Conservation (phyloP, 257 asterid species). For the Marsdenia floribunda region DNA sequence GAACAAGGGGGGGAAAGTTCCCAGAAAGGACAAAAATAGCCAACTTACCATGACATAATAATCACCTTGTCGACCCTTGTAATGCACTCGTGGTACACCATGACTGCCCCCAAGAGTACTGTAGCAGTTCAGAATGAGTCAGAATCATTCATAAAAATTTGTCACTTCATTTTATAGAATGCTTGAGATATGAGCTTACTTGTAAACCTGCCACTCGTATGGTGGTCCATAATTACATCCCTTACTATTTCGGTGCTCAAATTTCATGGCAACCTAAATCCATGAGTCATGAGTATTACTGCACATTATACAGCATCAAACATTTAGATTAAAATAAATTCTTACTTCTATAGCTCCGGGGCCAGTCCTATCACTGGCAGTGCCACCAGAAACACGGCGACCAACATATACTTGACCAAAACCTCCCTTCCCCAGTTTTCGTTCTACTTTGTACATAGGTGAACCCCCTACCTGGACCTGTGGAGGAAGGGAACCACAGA, state of each 20-base stretch:
- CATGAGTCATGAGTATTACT: background rate
- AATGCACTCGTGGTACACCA: conserved; percentile 89
- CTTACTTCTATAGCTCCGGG: conserved; percentile 60
- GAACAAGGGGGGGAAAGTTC: conserved; percentile 1
- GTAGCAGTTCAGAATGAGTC: conserved; percentile 19
- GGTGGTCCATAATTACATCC: conserved; percentile 86
- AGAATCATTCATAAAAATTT: conserved; percentile 10
- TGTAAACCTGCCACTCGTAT: conserved; percentile 81
- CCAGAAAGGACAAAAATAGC: conserved; percentile 5
- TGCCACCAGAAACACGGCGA: conserved; percentile 54
- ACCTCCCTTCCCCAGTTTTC: conserved; percentile 89
- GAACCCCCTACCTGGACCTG: conserved; percentile 92
- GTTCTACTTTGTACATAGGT: conserved; percentile 55
- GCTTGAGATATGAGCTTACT: conserved; percentile 33
- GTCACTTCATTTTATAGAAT: background rate
- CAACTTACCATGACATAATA: conserved; percentile 67
- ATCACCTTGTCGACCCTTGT: conserved; percentile 75
- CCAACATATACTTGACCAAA: conserved; percentile 93
- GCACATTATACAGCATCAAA: background rate
- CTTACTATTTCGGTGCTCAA: conserved; percentile 77
- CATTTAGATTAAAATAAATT: background rate
- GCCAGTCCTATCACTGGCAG: conserved; percentile 44
- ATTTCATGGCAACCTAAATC: conserved; percentile 73
- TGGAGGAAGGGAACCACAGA: conserved; percentile 6
- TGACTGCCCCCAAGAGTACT: conserved; percentile 81